Evolutionary conservation across 2,329 filamentous ascomycete species (phyloP).

Genomic region (Neonectria punicea): DNA sequence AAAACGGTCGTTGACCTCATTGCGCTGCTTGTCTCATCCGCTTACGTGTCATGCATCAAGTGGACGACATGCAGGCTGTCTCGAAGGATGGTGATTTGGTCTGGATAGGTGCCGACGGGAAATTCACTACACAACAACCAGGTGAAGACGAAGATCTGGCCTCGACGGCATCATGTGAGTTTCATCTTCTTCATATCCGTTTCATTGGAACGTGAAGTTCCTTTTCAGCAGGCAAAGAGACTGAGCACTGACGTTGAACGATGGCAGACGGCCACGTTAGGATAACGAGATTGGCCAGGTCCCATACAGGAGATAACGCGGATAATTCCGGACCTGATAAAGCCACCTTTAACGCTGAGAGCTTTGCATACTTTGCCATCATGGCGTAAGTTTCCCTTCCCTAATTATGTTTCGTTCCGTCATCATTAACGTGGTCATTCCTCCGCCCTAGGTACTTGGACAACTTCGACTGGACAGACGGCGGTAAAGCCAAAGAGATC

Average conservation of each 20-base stretch:
- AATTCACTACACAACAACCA: background rate
- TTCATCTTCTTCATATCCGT: background rate
- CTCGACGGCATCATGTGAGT: background rate
- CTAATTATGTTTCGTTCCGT: background rate
- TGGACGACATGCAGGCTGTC: background rate
- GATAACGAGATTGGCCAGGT: background rate
- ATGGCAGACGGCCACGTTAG: background rate
- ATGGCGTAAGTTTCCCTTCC: background rate
- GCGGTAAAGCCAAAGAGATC: background rate
- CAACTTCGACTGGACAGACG: background rate
- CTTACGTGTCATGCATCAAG: background rate
- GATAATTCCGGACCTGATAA: fast-evolving
- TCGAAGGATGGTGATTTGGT: background rate
- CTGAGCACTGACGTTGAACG: background rate
- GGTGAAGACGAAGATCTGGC: background rate
- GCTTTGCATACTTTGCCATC: background rate
- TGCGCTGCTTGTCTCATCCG: background rate
- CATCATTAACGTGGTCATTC: background rate
- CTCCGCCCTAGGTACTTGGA: background rate
- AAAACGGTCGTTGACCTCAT: background rate
- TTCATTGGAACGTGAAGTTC: too few relatives aligned
- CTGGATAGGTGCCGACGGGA: background rate
- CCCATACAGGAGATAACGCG: background rate
- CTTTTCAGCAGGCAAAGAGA: too few relatives aligned
- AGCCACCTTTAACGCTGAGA: background rate